Conservation (phyloP, 768 basidiomycete genomes). For the Pleurotus giganteus region DNA sequence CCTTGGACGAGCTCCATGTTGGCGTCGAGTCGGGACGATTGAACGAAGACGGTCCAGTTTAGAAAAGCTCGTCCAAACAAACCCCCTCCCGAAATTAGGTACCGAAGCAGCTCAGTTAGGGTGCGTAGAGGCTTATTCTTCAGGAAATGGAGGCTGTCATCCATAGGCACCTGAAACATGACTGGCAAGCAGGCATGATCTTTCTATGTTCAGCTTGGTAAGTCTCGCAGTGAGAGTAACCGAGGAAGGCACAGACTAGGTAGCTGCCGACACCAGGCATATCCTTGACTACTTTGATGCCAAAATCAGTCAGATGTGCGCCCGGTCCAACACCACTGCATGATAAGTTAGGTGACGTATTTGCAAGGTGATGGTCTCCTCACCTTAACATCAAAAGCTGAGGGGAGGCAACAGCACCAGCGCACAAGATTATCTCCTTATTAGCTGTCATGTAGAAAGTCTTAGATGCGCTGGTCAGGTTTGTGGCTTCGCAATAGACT, state of each 20-base stretch:
- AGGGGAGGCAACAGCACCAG: slow-evolving; percentile 8
- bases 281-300: slow-evolving; percentile 57
- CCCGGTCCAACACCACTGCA: slow-evolving; percentile 73
- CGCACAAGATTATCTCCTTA: slow-evolving; percentile 48
- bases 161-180: not conserved
- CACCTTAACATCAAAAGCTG: not conserved
- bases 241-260: slow-evolving; percentile 49
- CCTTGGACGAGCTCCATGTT: not conserved
- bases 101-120: not conserved
- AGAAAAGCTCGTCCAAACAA: not conserved
- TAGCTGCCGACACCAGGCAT: slow-evolving; percentile 74
- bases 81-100: not conserved
- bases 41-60: not conserved
- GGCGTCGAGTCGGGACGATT: not conserved
- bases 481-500: slow-evolving; percentile 49
- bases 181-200: not conserved
- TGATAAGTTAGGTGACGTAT: slow-evolving; percentile 60
- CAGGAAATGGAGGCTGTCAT: not conserved
- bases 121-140: not conserved
- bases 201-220: not conserved
- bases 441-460: slow-evolving; percentile 54
- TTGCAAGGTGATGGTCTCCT: slow-evolving; percentile 28
- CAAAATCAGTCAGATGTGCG: slow-evolving; percentile 46
- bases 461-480: slow-evolving; percentile 39
- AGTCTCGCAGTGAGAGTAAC: slow-evolving; percentile 43